Evolutionary conservation across 2,329 filamentous ascomycete genomes (phyloP).

Genomic region (Xylariaceae sp.): DNA sequence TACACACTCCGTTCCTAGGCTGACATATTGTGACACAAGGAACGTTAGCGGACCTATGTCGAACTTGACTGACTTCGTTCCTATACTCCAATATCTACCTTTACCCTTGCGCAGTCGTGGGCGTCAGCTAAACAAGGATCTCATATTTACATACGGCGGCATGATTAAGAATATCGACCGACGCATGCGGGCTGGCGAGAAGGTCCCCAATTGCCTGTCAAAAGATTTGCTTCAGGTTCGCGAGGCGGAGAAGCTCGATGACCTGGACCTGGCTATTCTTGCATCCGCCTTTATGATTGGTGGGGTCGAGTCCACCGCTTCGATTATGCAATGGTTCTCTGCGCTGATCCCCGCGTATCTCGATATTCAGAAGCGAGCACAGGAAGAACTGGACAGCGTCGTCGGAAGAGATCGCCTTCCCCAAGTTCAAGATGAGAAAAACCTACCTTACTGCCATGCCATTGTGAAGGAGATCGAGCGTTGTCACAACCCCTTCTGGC

Average conservation of each 20-base stretch:
- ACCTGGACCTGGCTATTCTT: slow-evolving; percentile 17
- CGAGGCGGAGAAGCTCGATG: slow-evolving; percentile 13
- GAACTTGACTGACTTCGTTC: slow-evolving; percentile 19
- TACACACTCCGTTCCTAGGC: not conserved
- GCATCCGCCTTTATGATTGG: slow-evolving; percentile 24
- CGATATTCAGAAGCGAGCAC: slow-evolving; percentile 12
- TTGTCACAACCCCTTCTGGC: slow-evolving; percentile 38
- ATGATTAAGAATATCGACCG: slow-evolving; percentile 19
- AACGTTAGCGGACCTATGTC: slow-evolving; percentile 22
- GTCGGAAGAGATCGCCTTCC: slow-evolving; percentile 30
- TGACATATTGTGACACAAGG: not conserved
- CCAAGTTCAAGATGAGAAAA: slow-evolving; percentile 1
- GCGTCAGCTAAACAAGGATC: slow-evolving; percentile 9
- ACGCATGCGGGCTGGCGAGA: not conserved
- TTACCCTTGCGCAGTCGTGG: not conserved
- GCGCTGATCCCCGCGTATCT: slow-evolving; percentile 8
- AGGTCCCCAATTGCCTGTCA: slow-evolving; percentile 14
- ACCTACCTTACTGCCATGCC: slow-evolving; percentile 15
- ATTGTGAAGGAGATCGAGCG: slow-evolving; percentile 20
- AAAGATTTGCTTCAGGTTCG: slow-evolving; percentile 11
- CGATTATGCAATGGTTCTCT: slow-evolving; percentile 18
- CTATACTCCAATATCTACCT: slow-evolving; percentile 16
- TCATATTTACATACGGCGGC: slow-evolving; percentile 15
- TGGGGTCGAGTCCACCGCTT: slow-evolving; percentile 29
- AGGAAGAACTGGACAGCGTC: slow-evolving; percentile 16